Evolutionary conservation across 805 yeast genomes (phyloP).

Genomic region (Torulaspora delbrueckii): DNA sequence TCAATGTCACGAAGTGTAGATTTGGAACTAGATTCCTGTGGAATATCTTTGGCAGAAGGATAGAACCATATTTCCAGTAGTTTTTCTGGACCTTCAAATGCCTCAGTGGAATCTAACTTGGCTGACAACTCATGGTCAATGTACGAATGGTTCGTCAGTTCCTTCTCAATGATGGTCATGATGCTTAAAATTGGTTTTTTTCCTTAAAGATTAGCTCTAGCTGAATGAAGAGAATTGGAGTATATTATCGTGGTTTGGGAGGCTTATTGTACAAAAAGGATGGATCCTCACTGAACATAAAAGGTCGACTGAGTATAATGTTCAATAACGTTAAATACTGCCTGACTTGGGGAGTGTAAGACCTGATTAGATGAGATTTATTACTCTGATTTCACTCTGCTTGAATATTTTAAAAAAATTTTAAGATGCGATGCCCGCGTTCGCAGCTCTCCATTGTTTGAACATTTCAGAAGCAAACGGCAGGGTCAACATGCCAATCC

Average conservation of each 20-base stretch:
- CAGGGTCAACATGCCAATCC: not conserved
- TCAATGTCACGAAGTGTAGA: conserved; percentile 60
- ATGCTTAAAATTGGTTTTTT: not conserved
- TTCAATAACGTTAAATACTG: not conserved
- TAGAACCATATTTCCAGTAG: conserved; percentile 86
- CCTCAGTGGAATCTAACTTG: conserved; percentile 78
- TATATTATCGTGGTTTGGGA: conserved; percentile 24
- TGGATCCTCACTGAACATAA: conserved; percentile 22
- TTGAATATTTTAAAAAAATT: conserved; percentile 1
- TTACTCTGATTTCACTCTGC: not conserved
- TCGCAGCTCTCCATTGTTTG: not conserved
- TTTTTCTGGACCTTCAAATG: conserved; percentile 97
- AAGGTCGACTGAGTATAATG: conserved; percentile 4
- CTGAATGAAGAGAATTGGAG: not conserved
- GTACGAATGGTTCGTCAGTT: conserved; percentile 41
- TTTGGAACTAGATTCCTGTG: conserved; percentile 30
- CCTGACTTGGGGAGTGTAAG: not conserved
- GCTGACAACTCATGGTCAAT: conserved; percentile 78
- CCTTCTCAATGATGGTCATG: conserved; percentile 36
- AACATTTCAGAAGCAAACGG: not conserved
- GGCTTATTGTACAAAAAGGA: conserved; percentile 24
- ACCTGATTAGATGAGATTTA: not conserved
- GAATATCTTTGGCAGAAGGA: conserved; percentile 39
- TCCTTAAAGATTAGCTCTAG: not conserved
- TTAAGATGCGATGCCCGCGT: not conserved